Conservation (phyloP, 495 filamentous ascomycete genomes). For the Annulohypoxylon stygium region DNA sequence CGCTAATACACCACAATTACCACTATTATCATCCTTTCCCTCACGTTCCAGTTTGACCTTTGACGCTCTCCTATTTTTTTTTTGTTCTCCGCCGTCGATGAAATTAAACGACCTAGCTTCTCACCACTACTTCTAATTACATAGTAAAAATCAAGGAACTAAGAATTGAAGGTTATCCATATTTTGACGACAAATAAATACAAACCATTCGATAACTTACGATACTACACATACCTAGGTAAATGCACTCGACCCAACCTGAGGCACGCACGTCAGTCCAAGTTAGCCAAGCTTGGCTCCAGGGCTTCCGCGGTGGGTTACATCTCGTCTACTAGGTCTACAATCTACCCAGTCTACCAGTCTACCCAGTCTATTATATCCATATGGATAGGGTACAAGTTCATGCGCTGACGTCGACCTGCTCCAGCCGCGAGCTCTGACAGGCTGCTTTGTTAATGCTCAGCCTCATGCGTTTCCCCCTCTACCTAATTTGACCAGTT, state of each 20-base stretch:
- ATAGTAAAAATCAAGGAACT: background rate
- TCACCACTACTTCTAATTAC: background rate
- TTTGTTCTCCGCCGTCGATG: background rate
- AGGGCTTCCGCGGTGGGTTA: slow-evolving; percentile 42
- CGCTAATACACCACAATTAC: too few relatives aligned
- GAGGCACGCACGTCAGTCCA: slow-evolving; percentile 30
- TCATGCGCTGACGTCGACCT: slow-evolving; percentile 62
- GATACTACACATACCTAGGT: slow-evolving; percentile 3
- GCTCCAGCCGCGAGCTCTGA: slow-evolving; percentile 50
- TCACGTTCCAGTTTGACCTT: slow-evolving; percentile 30
- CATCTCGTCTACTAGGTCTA: slow-evolving; percentile 36
- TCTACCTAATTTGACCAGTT: slow-evolving; percentile 45
- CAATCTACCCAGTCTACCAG: too few relatives aligned
- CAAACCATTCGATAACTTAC: background rate
- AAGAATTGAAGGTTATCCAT: slow-evolving; percentile 2
- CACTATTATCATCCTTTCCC: slow-evolving; percentile 40
- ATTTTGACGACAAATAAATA: background rate
- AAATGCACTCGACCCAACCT: slow-evolving; percentile 21
- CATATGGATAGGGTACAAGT: slow-evolving; percentile 37
- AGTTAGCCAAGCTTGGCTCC: slow-evolving; percentile 35
- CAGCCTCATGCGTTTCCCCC: slow-evolving; percentile 46
- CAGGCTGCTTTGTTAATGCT: slow-evolving; percentile 51
- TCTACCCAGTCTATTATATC: too few relatives aligned
- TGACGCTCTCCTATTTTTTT: slow-evolving; percentile 14
- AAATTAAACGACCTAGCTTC: background rate